Evolutionary conservation across 2,329 filamentous ascomycete genomes (phyloP).

Genomic region (Ophiocordyceps camponoti-floridani): DNA sequence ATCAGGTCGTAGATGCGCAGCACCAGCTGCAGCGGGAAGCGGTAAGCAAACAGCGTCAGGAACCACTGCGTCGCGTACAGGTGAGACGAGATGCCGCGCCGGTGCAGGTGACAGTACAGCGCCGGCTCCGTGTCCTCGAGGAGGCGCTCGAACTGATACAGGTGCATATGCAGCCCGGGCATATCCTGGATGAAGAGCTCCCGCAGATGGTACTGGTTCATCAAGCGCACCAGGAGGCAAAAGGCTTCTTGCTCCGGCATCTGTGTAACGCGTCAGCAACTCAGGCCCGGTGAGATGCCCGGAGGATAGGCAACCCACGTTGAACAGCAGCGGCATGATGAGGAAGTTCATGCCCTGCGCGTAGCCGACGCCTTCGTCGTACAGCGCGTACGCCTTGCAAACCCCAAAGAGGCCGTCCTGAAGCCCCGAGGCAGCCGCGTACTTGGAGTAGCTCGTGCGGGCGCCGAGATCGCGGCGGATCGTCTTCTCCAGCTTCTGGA

Average conservation of each 20-base stretch:
- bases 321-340: constrained; percentile 90
- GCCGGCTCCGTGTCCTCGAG: constrained; percentile 89
- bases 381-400: constrained; percentile 93
- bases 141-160: constrained; percentile 89
- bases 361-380: constrained; percentile 87
- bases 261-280: constrained; percentile 19
- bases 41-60: constrained; percentile 92
- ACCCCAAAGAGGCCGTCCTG: constrained; percentile 90
- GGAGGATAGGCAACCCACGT: constrained; percentile 33
- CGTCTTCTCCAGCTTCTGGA: constrained; percentile 75
- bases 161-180: constrained; percentile 81
- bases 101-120: constrained; percentile 82
- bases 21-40: constrained; percentile 89
- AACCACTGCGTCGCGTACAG: constrained; percentile 99
- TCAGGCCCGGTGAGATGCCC: no score
- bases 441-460: constrained; percentile 91
- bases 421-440: constrained; percentile 73
- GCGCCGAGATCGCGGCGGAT: constrained; percentile 85
- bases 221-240: constrained; percentile 75
- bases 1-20: constrained; percentile 94
- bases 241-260: constrained; percentile 98
- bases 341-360: constrained; percentile 99
- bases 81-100: constrained; percentile 73
- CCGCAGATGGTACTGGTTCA: constrained; percentile 90
- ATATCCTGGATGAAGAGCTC: constrained; percentile 92